A percentile compares a stretch with the other conserved stretches of the same genome.
phyloP scores from a whole-genome alignment of 2,329 filamentous ascomycete genomes.

The Phyllosticta citriasiana region DNA sequence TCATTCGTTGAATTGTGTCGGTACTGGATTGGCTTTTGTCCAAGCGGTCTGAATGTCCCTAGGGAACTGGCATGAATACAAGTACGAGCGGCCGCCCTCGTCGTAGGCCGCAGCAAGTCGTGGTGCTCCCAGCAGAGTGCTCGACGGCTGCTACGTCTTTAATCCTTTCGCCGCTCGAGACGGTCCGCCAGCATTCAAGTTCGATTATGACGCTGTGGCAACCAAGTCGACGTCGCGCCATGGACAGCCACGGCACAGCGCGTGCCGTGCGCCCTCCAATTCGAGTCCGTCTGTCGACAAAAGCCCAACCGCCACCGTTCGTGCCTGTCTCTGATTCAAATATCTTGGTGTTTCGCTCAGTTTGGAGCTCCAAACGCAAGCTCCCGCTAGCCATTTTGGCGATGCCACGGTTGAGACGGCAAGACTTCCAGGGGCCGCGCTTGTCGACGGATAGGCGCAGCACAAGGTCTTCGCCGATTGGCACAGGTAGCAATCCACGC shows the following conservation, averaged over 20 bases:
- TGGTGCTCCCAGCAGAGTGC: neutral
- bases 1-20: neutral
- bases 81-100: conserved; percentile 7
- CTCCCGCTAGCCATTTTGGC: neutral
- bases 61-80: conserved; percentile 10
- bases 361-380: neutral
- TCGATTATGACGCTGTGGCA: neutral
- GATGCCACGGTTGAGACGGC: neutral
- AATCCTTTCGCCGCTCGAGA: neutral
- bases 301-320: neutral
- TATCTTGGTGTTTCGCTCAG: neutral
- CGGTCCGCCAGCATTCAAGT: neutral
- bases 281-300: conserved; percentile 4
- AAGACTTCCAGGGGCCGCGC: conserved; percentile 5
- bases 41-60: neutral
- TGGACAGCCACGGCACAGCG: neutral
- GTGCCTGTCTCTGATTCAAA: conserved; percentile 1
- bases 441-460: conserved; percentile 2
- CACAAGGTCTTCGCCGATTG: conserved; percentile 3
- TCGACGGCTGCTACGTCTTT: neutral
- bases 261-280: neutral
- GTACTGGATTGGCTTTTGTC: neutral
- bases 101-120: neutral
- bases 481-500: neutral
- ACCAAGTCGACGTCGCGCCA: neutral